phyloP scores from a whole-genome alignment of 2,329 filamentous ascomycete species.

The Triangularia setosa region DNA sequence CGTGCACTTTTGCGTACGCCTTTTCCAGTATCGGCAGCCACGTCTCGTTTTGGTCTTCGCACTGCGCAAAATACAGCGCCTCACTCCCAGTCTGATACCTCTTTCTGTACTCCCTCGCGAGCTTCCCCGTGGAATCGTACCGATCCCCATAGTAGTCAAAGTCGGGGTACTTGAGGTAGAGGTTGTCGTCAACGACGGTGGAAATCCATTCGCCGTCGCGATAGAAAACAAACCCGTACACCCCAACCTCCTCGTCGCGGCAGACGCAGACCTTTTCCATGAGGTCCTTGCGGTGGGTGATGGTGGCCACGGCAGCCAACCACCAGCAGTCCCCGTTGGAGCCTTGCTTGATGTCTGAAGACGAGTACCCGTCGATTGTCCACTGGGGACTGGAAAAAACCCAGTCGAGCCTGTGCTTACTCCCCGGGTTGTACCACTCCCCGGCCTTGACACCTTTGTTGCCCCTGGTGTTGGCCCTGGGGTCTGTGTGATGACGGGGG shows the following conservation, averaged over 20 bases:
- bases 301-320: conserved; percentile 72
- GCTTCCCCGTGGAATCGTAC: conserved; percentile 18
- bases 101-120: conserved; percentile 53
- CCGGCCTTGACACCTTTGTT: conserved; percentile 11
- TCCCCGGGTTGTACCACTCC: conserved; percentile 31
- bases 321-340: conserved; percentile 82
- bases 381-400: conserved; percentile 41
- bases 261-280: conserved; percentile 73
- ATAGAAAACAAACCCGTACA: conserved; percentile 83
- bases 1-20: conserved; percentile 70
- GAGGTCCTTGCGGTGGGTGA: conserved; percentile 67
- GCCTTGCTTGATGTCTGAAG: conserved; percentile 76
- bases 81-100: conserved; percentile 64
- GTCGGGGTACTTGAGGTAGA: conserved; percentile 53
- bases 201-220: conserved; percentile 71
- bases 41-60: conserved; percentile 64
- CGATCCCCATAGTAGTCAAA: conserved; percentile 50
- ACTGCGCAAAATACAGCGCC: conserved; percentile 70
- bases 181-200: conserved; percentile 55
- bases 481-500: background rate
- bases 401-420: conserved; percentile 42
- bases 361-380: conserved; percentile 70
- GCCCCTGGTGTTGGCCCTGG: background rate
- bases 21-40: conserved; percentile 72
- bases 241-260: conserved; percentile 67